Conservation (phyloP, 2,329 filamentous ascomycete species). For the Monosporascus sp. region DNA sequence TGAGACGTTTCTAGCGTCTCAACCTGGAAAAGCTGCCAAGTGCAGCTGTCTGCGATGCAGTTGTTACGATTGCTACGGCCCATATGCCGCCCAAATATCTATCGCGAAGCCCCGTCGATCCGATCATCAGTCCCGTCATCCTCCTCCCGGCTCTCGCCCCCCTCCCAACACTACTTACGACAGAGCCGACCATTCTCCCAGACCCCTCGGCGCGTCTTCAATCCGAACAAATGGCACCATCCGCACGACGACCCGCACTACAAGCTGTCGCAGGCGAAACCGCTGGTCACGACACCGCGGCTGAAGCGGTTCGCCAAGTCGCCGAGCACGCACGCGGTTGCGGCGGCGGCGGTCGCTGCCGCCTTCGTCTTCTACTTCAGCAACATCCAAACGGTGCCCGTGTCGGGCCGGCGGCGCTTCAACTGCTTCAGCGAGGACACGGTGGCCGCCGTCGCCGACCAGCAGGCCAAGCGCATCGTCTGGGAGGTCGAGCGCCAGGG, state of each 20-base stretch:
- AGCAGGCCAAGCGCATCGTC: slow-evolving; percentile 53
- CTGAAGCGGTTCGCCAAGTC: slow-evolving; percentile 27
- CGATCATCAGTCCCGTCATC: background rate
- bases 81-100: slow-evolving; percentile 2
- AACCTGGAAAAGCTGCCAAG: background rate
- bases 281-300: slow-evolving; percentile 33
- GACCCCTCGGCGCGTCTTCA: slow-evolving; percentile 2
- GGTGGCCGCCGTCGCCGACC: slow-evolving; percentile 48
- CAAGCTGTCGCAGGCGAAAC: slow-evolving; percentile 24
- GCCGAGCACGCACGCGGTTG: slow-evolving; percentile 34
- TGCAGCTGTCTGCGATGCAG: slow-evolving; percentile 11
- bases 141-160: slow-evolving; percentile 3
- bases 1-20: too few relatives aligned
- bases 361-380: slow-evolving; percentile 57
- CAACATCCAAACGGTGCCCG: slow-evolving; percentile 68
- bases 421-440: slow-evolving; percentile 57
- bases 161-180: background rate
- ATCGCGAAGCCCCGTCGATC: background rate
- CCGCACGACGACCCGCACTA: slow-evolving; percentile 12
- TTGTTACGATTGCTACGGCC: slow-evolving; percentile 9
- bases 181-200: slow-evolving; percentile 15
- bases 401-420: slow-evolving; percentile 68
- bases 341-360: slow-evolving; percentile 35
- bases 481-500: slow-evolving; percentile 47
- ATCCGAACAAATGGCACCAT: slow-evolving; percentile 18